phyloP scores from a whole-genome alignment of 169 alveolate genomes.

The Cryptosporidium andersoni region DNA sequence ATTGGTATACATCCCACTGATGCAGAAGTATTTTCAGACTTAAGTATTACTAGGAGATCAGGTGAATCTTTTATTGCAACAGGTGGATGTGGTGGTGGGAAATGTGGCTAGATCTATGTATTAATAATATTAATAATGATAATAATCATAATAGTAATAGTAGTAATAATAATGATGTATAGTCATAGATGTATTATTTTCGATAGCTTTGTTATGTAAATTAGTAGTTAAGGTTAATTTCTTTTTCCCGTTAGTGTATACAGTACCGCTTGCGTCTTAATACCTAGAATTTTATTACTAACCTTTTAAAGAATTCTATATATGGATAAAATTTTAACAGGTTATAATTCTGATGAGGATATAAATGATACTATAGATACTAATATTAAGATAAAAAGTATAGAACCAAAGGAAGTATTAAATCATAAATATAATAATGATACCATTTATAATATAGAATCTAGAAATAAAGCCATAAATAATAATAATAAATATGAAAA shows the following conservation, averaged over 20 bases:
- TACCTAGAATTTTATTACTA: no score
- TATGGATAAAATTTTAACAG: no score
- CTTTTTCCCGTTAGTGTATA: not conserved
- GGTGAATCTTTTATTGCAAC: constrained; percentile 88
- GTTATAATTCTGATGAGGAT: no score
- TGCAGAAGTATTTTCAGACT: constrained; percentile 90
- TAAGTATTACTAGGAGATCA: constrained; percentile 84
- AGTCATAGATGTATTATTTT: not conserved
- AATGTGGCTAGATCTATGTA: constrained; percentile 82
- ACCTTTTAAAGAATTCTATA: no score
- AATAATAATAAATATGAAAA: no score
- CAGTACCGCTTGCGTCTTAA: not conserved
- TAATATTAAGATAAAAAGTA: no score
- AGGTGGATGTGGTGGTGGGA: constrained; percentile 96
- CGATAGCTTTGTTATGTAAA: not conserved
- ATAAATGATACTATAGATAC: no score
- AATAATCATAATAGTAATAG: not conserved
- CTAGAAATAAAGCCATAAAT: no score
- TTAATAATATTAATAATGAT: not conserved
- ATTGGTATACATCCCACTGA: constrained; percentile 98
- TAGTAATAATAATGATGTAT: not conserved
- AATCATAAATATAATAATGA: no score
- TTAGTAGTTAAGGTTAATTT: not conserved
- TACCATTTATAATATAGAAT: no score
- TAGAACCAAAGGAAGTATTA: no score